Base-by-base conservation (phyloP, 225 moss, liverwort and hornwort species). In the Physcomitrium patens region DNA sequence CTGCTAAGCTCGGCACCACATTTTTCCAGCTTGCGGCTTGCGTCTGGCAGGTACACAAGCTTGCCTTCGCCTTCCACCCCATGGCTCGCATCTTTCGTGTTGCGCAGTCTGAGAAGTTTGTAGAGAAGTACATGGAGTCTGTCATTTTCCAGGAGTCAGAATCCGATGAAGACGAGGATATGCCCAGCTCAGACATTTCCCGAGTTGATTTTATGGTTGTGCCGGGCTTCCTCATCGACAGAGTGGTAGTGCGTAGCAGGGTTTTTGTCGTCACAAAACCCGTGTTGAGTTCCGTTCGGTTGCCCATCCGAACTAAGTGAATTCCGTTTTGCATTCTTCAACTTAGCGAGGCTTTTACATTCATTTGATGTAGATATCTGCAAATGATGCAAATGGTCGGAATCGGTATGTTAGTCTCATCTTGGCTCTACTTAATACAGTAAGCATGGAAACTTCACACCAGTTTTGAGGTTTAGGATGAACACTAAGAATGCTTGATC, bases 141-240 rank as follows among this genome's bases (percentile, higher is more conserved):
- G 81, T 81, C 61, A 64, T 72, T 67, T 76, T 82, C 61, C 77
- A 82, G 19, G 82, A 78, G 60, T 78, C 70, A 56, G 82, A 82
- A 24, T 76, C 74, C 23, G 79, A 76, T 3, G 78, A 78, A 24
- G 81, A 81, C 43, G 84, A 84, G 17, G 70, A 65, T 74, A 44
- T 49, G 49, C 58, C 80, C 31, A 58, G 52, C 26, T 19, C 75
- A 2, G 71, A 56, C 5, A 62, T 67, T 44, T 24, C 79, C 0
- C 79, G 70, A 16, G 82, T 86, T 23, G 85, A 79, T 50, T 77
- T 86, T 45, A 86, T 82, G 82, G 85, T 82, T 42, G 85, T 82
- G 47, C 79, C 85, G 4, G 82, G 85, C 11, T 86, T 86, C 77
- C 76, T 72, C 63, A 55, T 86, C 48, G 76, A 78, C 59, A 79